Percentiles rank a stretch among this genome's conserved stretches.
Conservation (phyloP, 2,329 filamentous ascomycete genomes). For the Aspergillus piperis region DNA sequence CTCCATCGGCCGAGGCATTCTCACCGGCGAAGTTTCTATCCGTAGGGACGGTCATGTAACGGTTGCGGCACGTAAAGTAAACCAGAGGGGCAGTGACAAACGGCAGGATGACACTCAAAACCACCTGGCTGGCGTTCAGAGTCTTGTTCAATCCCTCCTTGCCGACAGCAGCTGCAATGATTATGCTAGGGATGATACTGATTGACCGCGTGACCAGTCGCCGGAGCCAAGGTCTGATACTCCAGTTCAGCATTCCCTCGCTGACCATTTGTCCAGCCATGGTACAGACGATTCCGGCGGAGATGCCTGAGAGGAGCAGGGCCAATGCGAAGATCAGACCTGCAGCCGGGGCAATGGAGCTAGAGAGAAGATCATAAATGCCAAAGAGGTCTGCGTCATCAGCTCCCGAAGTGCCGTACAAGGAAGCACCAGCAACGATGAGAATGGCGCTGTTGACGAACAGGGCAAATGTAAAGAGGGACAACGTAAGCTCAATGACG, state of each 20-base stretch:
- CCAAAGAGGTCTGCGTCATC: constrained; percentile 75
- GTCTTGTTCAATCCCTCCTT: constrained; percentile 69
- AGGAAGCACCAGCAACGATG: constrained; percentile 75
- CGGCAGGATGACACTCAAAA: constrained; percentile 74
- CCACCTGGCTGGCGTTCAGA: constrained; percentile 75
- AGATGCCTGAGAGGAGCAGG: constrained; percentile 75
- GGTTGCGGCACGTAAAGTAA: constrained; percentile 77
- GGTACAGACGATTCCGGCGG: constrained; percentile 83
- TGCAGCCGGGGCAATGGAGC: constrained; percentile 70
- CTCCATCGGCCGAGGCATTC: constrained; percentile 31
- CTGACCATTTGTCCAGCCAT: constrained; percentile 88
- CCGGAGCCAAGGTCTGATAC: constrained; percentile 73
- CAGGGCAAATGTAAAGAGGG: constrained; percentile 78
- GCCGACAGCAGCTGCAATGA: constrained; percentile 79
- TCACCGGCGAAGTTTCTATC: constrained; percentile 41
- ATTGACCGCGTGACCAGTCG: constrained; percentile 75
- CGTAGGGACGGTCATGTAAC: constrained; percentile 73
- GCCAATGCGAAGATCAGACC: constrained; percentile 84
- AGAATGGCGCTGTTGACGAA: constrained; percentile 84
- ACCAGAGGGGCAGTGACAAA: constrained; percentile 82
- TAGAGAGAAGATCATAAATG: constrained; percentile 72
- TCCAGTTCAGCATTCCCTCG: constrained; percentile 78
- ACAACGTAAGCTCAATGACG: constrained; percentile 68
- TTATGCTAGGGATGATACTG: constrained; percentile 78
- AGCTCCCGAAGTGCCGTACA: constrained; percentile 65